Evolutionary conservation across 306 rosid species (phyloP).

Genomic region (Malus sieversii): DNA sequence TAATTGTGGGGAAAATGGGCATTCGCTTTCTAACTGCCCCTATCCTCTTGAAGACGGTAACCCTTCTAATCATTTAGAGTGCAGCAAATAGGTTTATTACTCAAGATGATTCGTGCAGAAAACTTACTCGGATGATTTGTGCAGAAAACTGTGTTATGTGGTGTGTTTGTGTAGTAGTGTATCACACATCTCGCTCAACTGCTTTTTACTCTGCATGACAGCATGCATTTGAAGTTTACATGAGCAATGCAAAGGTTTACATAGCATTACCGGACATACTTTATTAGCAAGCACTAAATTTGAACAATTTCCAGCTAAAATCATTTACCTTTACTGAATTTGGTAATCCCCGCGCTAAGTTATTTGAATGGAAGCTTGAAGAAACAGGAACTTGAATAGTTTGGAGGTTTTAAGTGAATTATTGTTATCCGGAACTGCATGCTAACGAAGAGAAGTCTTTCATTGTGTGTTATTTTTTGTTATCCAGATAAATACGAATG

Average conservation of each 20-base stretch:
- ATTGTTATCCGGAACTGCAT: background rate
- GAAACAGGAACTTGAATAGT: background rate
- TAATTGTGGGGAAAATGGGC: constrained; percentile 83
- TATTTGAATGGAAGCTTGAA: background rate
- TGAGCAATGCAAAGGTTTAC: background rate
- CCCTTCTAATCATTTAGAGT: background rate
- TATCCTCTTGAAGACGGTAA: constrained; percentile 66
- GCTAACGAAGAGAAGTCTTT: background rate
- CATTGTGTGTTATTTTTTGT: too few relatives aligned
- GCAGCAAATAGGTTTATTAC: background rate
- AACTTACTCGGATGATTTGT: background rate
- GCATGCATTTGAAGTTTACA: constrained; percentile 5
- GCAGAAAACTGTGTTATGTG: background rate
- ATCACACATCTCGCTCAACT: background rate
- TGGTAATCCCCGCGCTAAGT: background rate
- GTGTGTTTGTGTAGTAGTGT: background rate
- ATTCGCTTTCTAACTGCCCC: constrained; percentile 58
- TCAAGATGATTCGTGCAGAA: background rate
- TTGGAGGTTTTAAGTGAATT: background rate
- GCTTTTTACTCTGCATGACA: background rate
- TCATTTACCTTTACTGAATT: background rate
- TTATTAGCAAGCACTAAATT: background rate
- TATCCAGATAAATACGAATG: background rate
- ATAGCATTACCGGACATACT: background rate
- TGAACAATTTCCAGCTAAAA: background rate